phyloP scores from a whole-genome alignment of 1,284 basidiomycete species.

The Hypsizygus ulmarius region DNA sequence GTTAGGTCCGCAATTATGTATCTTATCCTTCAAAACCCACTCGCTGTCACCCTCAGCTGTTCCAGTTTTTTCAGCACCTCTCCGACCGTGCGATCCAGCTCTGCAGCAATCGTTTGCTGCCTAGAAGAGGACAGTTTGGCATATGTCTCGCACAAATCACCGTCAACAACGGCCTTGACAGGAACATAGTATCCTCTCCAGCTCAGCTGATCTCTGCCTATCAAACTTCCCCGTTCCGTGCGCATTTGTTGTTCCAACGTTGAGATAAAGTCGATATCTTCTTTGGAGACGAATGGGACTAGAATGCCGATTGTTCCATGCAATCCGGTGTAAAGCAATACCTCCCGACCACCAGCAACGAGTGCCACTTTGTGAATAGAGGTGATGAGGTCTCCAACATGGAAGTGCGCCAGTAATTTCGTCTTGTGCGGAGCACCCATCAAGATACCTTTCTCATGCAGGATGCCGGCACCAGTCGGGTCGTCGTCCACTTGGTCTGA shows the following conservation, averaged over 20 bases:
- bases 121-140: slow-evolving; percentile 71
- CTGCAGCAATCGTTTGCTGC: slow-evolving; percentile 79
- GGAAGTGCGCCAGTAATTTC: slow-evolving; percentile 85
- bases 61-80: slow-evolving; percentile 97
- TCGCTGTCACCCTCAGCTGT: slow-evolving; percentile 82
- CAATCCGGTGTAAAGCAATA: slow-evolving; percentile 91
- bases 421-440: slow-evolving; percentile 98
- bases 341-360: slow-evolving; percentile 92
- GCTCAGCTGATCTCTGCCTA: slow-evolving; percentile 88
- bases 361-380: slow-evolving; percentile 90
- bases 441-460: slow-evolving; percentile 92
- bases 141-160: slow-evolving; percentile 86
- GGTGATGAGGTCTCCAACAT: slow-evolving; percentile 92
- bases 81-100: slow-evolving; percentile 85
- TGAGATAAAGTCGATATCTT: slow-evolving; percentile 96
- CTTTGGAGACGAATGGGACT: slow-evolving; percentile 94
- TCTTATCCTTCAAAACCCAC: slow-evolving; percentile 66
- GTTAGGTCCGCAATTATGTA: too few relatives aligned
- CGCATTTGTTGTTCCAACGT: slow-evolving; percentile 96
- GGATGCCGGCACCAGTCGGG: slow-evolving; percentile 92
- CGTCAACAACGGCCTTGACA: slow-evolving; percentile 91
- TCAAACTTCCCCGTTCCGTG: slow-evolving; percentile 83
- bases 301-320: slow-evolving; percentile 94
- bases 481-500: slow-evolving; percentile 96
- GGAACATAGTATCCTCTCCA: slow-evolving; percentile 95